Percentiles rank a stretch among this genome's conserved stretches.
Evolutionary conservation across 192 early-diverging fungal genomes (phyloP).

Genomic region (Entomortierella lignicola): DNA sequence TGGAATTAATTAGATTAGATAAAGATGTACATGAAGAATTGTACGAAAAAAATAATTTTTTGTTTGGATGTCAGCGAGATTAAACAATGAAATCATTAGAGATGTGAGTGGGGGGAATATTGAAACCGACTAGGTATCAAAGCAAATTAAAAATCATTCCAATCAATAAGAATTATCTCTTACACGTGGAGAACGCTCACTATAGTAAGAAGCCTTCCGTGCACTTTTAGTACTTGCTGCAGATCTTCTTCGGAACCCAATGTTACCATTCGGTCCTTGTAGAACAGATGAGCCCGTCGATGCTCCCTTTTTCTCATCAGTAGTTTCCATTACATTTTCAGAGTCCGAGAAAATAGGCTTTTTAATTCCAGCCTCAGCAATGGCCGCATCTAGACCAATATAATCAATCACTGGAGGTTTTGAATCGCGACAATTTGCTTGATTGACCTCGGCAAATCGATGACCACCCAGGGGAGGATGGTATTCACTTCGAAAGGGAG

Average conservation of each 20-base stretch:
- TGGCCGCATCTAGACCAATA: constrained; percentile 28
- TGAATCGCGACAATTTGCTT: not conserved
- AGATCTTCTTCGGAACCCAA: constrained; percentile 31
- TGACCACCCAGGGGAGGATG: constrained; percentile 18
- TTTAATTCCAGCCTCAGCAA: constrained; percentile 24
- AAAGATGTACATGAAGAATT: not conserved
- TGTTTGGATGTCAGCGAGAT: too few relatives aligned
- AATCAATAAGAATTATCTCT: constrained; percentile 1
- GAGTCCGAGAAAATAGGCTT: not conserved
- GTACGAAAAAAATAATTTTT: too few relatives aligned
- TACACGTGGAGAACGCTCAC: constrained; percentile 50
- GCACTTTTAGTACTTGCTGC: too few relatives aligned
- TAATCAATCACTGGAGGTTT: constrained; percentile 34
- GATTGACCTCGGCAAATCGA: constrained; percentile 9
- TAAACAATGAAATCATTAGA: too few relatives aligned
- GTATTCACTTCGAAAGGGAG: constrained; percentile 8
- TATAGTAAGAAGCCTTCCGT: constrained; percentile 50
- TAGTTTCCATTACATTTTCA: not conserved
- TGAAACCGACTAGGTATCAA: too few relatives aligned
- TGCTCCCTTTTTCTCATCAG: not conserved
- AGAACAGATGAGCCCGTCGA: constrained; percentile 22
- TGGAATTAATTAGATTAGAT: not conserved
- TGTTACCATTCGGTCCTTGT: not conserved
- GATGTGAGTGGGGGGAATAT: too few relatives aligned
- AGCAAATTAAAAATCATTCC: too few relatives aligned